Base-by-base conservation (phyloP, 768 basidiomycete species). In the Dictyophora rubrovolvata region DNA sequence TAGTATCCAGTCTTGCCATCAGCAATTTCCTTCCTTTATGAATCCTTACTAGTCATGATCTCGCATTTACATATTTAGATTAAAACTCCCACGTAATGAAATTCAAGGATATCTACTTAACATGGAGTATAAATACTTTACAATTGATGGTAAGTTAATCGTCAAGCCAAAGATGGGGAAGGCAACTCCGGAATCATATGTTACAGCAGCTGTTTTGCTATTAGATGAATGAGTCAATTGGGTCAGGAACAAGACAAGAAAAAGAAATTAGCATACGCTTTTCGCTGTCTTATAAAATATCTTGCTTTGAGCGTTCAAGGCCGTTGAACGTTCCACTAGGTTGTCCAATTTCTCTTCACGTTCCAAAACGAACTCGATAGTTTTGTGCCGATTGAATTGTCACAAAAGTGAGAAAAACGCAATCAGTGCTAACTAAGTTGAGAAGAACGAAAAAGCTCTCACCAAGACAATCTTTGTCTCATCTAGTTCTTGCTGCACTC, bases 211-310 rank as follows among this genome's bases (percentile, higher is more conserved):
- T 42, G 42, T 42, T 42, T 42, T 42, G 42, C 42, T 42, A 9
- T 42, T 12, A 9, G n/a, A 37, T 7, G 36, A 42, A 42, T 42
- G n/a, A 5, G 42, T 8, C 18, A 12, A 18, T 10, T n/a, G 21
- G 12, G 28, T 23, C 10, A 18, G 18, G 33, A 53, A 18, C 7
- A 7, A 42, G 42, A 9, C 4, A n/a, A n/a, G 42, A 42, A n/a
- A n/a, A 2, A n/a, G 42, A 42, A 9, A 14, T 3, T 42, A n/a
- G 42, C 79, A 54, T 57, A 93, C 94, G 87, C 94, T 95, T 87
- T 97, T 98, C 1, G 95, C 93, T 8, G 94, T 96, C 86, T 97
- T 96, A 78, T 97, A 98, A 70, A 99, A 99, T 87, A 91, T 89
- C 84, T 97, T 97, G 74, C 84, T 91, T 74, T 93, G 91, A 16